Base-by-base conservation (phyloP, 2,329 filamentous ascomycete genomes). In the Penicillium sp. region DNA sequence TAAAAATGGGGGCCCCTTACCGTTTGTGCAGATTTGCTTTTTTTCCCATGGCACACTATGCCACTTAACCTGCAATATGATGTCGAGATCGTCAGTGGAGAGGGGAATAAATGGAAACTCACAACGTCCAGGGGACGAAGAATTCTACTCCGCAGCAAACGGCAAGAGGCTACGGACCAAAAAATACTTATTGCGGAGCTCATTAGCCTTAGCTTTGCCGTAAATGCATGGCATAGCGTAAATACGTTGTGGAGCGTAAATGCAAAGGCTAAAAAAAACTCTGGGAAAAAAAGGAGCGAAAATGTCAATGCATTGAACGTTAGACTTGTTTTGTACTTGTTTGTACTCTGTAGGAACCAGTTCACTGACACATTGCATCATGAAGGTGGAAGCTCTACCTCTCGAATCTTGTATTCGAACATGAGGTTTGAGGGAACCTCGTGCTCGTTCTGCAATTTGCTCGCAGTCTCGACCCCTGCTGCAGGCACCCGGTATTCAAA, bases 401-500 rank as follows among this genome's bases (percentile, higher is more conserved):
- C 67, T 0, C 68, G 59, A 18, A 71, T 51, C 43, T 54, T 63
- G 55, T 69, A 77, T 14, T 64, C 69, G 54, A 84, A 80, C 83
- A 90, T 83, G 53, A 59, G 64, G 66, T 90, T 90, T 43, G 79
- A 83, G 52, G 72, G 71, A 39, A 80, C 72, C 13, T 65, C 62
- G 55, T 78, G 76, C 65, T 81, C 79, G 57, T 83, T 76, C 39
- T 75, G 67, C 68, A 84, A 71, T 68, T 85, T 84, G 52, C 65
- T 60, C 11, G 75, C 77, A 21, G 79, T 81, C 60, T 88, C 83
- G 0, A 71, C 69, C 0, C 86, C 87, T 0, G 79, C 81, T 0
- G 82, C 82, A 0, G 87, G 87, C n/a, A 89, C 72, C 2, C 76
- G 76, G 47, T 86, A 86, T 67, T 89, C 85, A 45, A 78, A 78